These are phyloP conservation scores for Penicillium expansum DNA, from an alignment of 2,329 filamentous ascomycete genomes.

Conservation along the genomic window DNA sequence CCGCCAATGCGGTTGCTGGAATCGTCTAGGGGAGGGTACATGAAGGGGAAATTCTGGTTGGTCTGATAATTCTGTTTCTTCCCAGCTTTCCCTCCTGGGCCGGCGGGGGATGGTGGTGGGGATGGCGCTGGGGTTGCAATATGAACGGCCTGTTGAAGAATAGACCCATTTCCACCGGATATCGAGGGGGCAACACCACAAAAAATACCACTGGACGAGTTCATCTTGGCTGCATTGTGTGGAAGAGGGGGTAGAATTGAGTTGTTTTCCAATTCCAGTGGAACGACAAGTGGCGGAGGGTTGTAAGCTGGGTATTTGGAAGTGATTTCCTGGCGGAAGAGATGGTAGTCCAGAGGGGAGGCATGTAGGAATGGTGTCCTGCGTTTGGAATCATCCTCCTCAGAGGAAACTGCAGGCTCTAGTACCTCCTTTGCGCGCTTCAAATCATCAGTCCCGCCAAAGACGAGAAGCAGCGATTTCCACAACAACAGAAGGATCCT, in stretches of 20 bases:
- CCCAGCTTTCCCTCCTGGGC: constrained; percentile 77
- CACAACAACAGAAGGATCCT: constrained; percentile 80
- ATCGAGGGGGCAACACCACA: constrained; percentile 52
- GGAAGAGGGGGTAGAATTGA: constrained; percentile 83
- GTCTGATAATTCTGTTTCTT: constrained; percentile 99
- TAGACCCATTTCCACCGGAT: constrained; percentile 57
- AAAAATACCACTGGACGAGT: constrained; percentile 61
- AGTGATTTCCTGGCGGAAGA: constrained; percentile 93
- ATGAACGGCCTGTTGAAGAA: constrained; percentile 92
- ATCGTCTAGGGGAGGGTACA: constrained; percentile 89
- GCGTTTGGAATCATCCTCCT: constrained; percentile 47
- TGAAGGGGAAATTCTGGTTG: constrained; percentile 96
- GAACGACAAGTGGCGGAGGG: constrained; percentile 77
- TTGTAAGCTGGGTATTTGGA: constrained; percentile 98
- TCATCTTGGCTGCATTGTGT: constrained; percentile 65
- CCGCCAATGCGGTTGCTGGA: constrained; percentile 87
- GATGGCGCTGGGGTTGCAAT: constrained; percentile 98
- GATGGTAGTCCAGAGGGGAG: constrained; percentile 91
- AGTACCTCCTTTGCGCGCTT: constrained; percentile 71
- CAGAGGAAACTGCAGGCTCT: constrained; percentile 51
- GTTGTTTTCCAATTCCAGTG: constrained; percentile 84
- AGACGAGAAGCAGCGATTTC: constrained; percentile 84
- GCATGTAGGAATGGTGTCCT: constrained; percentile 81
- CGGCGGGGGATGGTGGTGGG: constrained; percentile 86
- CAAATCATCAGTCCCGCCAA: constrained; percentile 75